Evolutionary conservation across 495 filamentous ascomycete species (phyloP), one percentile per base, ranked within the genome.

Genomic region (Penicillium taxi): DNA sequence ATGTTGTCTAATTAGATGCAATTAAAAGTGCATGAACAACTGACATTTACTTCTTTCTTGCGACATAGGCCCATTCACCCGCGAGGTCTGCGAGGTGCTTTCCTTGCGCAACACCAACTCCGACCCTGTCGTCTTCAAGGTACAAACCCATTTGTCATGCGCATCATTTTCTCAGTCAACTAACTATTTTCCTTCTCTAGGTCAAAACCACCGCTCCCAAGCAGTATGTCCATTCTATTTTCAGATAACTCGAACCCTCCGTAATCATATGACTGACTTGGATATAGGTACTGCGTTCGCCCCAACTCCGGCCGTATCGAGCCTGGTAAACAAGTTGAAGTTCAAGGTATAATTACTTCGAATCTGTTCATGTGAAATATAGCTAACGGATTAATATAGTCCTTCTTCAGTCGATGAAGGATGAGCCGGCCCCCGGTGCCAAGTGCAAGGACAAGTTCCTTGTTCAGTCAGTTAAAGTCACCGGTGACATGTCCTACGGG

Each of bases 141-240:
- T 93, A 70, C 47, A 74, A 23, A 20, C 35, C 9, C 41, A 29
- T 32, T 5, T 26, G 22, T 27, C 30, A 23, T 14, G 15, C 28
- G 17, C 36, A 21, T 25, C 26, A 30, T 35, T 42, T 44, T 42
- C 44, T 46, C 25, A 43, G 42, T 26, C 42, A 22, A 39, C 58
- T 58, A 48, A 57, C 33, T 23, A 41, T 41, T 35, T 36, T 21
- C 39, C 26, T 41, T 30, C 41, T 12, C 20, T 49, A 96, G 89
- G 91, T 98, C 57, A 98, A 98, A 78, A 98, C 91, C 25, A 98
- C 91, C 39, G 93, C 93, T 18, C 91, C 93, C 5, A 96, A 98
- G 64, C 90, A 96, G 90, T 98, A 86, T 53, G 85, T 60, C 20
- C 31, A 45, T 19, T 12, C 19, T 21, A 24, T 42, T 20, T 33